Evolutionary conservation across 257 asterid genomes (phyloP).

Genomic region (Solanum bulbocastanum): DNA sequence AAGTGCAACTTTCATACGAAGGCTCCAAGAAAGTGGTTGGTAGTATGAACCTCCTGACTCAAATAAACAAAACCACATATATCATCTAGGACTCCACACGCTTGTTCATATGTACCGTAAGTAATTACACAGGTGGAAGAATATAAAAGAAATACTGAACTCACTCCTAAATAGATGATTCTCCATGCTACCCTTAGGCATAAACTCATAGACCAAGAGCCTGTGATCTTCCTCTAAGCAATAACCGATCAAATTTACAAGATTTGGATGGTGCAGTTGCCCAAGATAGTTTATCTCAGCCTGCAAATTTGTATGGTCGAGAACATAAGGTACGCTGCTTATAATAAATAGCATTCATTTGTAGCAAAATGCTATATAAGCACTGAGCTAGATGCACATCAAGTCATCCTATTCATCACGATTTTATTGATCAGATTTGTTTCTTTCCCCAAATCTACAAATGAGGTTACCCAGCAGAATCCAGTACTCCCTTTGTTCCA

Average conservation of each 20-base stretch:
- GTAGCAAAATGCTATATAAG: background rate
- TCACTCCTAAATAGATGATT: constrained; percentile 66
- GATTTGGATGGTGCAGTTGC: constrained; percentile 61
- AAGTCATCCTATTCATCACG: background rate
- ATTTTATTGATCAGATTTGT: background rate
- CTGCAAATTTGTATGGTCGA: constrained; percentile 16
- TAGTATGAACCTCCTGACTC: constrained; percentile 57
- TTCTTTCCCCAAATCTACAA: background rate
- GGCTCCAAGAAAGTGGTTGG: constrained; percentile 71
- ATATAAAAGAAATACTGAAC: constrained; percentile 5
- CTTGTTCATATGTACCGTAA: background rate
- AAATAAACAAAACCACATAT: background rate
- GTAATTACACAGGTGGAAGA: background rate
- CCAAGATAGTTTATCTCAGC: constrained; percentile 64
- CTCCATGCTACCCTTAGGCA: constrained; percentile 74
- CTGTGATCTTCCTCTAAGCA: constrained; percentile 62
- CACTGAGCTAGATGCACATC: background rate
- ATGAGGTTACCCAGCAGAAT: background rate
- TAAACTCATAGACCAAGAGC: constrained; percentile 62
- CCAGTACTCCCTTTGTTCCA: background rate
- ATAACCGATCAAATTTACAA: constrained; percentile 62
- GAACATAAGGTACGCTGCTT: background rate
- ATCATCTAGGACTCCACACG: background rate
- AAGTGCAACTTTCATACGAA: constrained; percentile 59
- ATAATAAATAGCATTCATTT: background rate